A percentile compares a stretch with the other conserved stretches of the same genome.
Conservation (phyloP, 2,329 filamentous ascomycete genomes). For the Talaromyces sp. region DNA sequence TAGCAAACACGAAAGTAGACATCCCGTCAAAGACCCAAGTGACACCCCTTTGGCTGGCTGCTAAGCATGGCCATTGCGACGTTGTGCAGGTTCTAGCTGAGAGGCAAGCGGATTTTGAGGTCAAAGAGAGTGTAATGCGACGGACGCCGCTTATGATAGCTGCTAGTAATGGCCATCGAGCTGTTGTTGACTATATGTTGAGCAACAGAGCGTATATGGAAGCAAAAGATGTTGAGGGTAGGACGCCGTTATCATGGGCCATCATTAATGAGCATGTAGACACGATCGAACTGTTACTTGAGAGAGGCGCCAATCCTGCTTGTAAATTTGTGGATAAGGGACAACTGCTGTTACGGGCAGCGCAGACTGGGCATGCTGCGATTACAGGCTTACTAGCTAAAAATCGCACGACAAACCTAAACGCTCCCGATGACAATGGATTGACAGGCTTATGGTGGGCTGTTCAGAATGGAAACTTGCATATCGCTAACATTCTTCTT, state of each 20-base stretch:
- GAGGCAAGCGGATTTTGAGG: conserved; percentile 5
- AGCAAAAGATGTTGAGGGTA: conserved; percentile 2
- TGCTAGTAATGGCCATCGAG: conserved; percentile 8
- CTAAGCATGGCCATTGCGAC: conserved; percentile 1
- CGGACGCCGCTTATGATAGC: conserved; percentile 14
- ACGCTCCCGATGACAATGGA: not conserved
- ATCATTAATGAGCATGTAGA: not conserved
- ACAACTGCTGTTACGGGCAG: not conserved
- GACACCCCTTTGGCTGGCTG: conserved; percentile 17
- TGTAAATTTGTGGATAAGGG: not conserved
- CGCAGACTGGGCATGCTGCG: not conserved
- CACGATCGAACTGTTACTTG: not conserved
- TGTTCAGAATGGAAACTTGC: not conserved
- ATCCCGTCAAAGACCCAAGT: not conserved
- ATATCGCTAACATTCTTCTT: conserved; percentile 8
- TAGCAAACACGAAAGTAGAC: not conserved
- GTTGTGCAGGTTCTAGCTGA: conserved; percentile 5
- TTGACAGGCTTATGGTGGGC: conserved; percentile 13
- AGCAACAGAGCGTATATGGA: not conserved
- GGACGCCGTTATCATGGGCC: conserved; percentile 15
- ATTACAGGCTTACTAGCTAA: not conserved
- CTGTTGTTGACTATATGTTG: conserved; percentile 11
- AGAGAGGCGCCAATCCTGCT: not conserved
- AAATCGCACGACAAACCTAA: not conserved
- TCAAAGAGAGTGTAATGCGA: not conserved